Evolutionary conservation across 2,329 filamentous ascomycete species (phyloP).

Genomic region (Aspergillus phoenicis): DNA sequence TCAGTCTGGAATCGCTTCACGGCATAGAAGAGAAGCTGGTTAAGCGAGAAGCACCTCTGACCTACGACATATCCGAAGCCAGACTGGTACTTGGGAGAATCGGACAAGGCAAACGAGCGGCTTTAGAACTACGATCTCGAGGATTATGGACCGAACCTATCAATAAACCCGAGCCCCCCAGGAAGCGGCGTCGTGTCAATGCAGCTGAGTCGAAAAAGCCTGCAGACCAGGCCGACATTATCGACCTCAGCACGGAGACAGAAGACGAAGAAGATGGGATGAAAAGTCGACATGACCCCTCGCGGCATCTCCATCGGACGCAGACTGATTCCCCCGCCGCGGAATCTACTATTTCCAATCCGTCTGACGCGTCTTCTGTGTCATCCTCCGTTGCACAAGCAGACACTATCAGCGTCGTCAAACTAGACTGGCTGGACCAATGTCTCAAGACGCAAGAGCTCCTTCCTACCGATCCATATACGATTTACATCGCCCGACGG

Average conservation of each 20-base stretch:
- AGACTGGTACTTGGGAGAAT: constrained; percentile 75
- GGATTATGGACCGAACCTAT: constrained; percentile 57
- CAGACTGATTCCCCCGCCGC: background rate
- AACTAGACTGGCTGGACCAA: constrained; percentile 56
- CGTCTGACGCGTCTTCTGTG: background rate
- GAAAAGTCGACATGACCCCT: constrained; percentile 16
- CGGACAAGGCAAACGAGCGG: constrained; percentile 67
- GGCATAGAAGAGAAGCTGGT: constrained; percentile 66
- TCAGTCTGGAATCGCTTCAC: constrained; percentile 65
- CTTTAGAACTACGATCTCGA: constrained; percentile 73
- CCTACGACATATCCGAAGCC: constrained; percentile 72
- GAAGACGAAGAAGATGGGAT: constrained; percentile 31
- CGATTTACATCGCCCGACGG: constrained; percentile 55
- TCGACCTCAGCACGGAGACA: constrained; percentile 37
- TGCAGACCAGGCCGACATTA: constrained; percentile 16
- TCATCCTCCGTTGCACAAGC: constrained; percentile 8
- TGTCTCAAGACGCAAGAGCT: constrained; percentile 48
- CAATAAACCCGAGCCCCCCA: constrained; percentile 17
- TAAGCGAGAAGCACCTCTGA: constrained; percentile 59
- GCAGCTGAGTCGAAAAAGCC: background rate
- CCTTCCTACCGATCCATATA: constrained; percentile 52
- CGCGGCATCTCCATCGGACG: constrained; percentile 14
- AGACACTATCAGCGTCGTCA: constrained; percentile 53
- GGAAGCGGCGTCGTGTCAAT: constrained; percentile 33
- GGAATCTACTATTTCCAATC: background rate